Percentiles rank a stretch among this genome's conserved stretches.
Conservation (phyloP, 2,329 filamentous ascomycete genomes). For the Penicillium brasilianum region DNA sequence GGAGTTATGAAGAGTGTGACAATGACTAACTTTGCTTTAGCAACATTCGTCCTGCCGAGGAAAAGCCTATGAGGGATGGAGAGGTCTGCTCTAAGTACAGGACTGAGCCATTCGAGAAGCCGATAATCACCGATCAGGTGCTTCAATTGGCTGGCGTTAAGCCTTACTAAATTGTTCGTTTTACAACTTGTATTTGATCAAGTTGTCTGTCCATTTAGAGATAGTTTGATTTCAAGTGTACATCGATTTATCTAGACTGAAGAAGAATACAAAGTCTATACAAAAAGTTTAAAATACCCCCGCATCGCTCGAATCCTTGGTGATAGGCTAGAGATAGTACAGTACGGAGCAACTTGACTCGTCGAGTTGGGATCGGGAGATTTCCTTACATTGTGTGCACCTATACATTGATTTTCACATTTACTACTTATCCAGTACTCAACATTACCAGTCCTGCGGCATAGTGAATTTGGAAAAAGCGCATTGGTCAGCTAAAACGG, state of each 20-base stretch:
- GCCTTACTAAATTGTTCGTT: background rate
- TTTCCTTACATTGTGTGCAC: background rate
- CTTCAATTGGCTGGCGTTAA: conserved; percentile 5
- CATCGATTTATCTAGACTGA: background rate
- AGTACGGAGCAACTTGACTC: background rate
- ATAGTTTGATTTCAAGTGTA: background rate
- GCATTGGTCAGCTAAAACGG: background rate
- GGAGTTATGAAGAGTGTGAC: background rate
- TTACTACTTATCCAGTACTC: background rate
- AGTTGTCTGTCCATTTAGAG: background rate
- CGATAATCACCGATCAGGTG: conserved; percentile 1
- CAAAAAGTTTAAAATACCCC: background rate
- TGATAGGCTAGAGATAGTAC: background rate
- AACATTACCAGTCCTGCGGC: background rate
- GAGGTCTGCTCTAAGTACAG: conserved; percentile 6
- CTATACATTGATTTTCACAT: no score
- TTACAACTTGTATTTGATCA: background rate
- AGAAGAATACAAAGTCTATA: background rate
- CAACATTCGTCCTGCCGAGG: conserved; percentile 6
- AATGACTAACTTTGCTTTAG: background rate
- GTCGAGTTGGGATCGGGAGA: background rate
- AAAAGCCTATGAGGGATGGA: conserved; percentile 3
- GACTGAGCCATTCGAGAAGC: conserved; percentile 7
- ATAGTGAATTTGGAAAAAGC: background rate
- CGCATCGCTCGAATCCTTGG: background rate